Conservation (phyloP, 2,329 filamentous ascomycete genomes). For the Beauveria bassiana region DNA sequence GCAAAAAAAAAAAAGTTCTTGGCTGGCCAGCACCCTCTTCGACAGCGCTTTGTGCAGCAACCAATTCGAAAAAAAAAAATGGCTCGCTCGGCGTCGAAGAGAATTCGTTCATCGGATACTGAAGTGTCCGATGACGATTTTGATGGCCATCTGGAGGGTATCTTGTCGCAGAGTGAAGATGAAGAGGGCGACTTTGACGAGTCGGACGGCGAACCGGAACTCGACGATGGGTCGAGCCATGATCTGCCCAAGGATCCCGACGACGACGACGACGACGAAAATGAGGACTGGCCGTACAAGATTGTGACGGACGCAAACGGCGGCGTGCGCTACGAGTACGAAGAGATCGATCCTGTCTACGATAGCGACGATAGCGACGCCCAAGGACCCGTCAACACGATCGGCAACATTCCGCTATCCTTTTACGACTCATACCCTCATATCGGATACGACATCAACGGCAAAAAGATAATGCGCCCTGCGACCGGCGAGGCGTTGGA, state of each 20-base stretch:
- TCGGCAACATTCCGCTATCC: slow-evolving; percentile 85
- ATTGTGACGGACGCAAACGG: slow-evolving; percentile 80
- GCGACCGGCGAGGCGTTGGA: slow-evolving; percentile 91
- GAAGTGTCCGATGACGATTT: slow-evolving; percentile 57
- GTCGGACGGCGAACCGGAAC: slow-evolving; percentile 23
- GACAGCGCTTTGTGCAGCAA: not conserved
- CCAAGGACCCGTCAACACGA: slow-evolving; percentile 74
- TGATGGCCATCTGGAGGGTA: slow-evolving; percentile 44
- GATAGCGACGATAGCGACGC: slow-evolving; percentile 92
- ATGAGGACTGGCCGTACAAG: slow-evolving; percentile 40
- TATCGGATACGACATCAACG: slow-evolving; percentile 98
- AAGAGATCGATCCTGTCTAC: slow-evolving; percentile 89
- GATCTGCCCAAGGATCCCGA: slow-evolving; percentile 23
- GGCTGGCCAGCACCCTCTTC: not conserved
- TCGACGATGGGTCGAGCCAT: slow-evolving; percentile 27
- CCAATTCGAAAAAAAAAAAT: not conserved
- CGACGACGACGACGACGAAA: slow-evolving; percentile 30
- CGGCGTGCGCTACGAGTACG: slow-evolving; percentile 81
- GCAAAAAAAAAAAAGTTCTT: slow-evolving; percentile 10
- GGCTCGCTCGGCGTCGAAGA: slow-evolving; percentile 40
- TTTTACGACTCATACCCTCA: slow-evolving; percentile 98
- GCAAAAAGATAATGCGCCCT: slow-evolving; percentile 94
- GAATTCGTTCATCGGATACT: slow-evolving; percentile 53
- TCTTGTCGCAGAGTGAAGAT: slow-evolving; percentile 48
- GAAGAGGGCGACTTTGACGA: slow-evolving; percentile 39